Evolutionary conservation across 192 early-diverging fungal species (phyloP), one percentile per base, ranked within the genome.

Genomic region (Coemansia sp.): DNA sequence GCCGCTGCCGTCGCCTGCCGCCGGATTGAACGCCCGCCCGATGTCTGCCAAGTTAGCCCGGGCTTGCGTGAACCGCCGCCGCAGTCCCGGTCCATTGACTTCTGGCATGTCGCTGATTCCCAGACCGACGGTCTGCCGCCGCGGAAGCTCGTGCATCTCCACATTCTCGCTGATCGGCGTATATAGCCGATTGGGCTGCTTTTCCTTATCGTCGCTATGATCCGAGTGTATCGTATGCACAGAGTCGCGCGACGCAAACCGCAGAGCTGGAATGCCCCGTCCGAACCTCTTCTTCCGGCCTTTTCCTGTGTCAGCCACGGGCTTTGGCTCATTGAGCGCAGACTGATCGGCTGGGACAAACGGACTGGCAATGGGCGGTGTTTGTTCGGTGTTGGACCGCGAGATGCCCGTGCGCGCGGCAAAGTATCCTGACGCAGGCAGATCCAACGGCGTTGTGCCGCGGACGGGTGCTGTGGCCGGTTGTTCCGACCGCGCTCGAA

Each of bases 391-490:
- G 34, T 46, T 64, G 4, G 66, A 25, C 17, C 72, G 66, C 14
- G 52, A 17, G 2, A 74, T 22, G 53, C 17, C 48, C 36, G 15
- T 67, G 2, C 76, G 66, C 2, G 76, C 63, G 23, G 76, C 76
- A 73, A 79, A 79, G 61, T 79, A 79, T 20, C 76, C 76, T 4
- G 60, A 63, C 4, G 62, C 55, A 4, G 76, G 76, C 60, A 79
- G 60, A 44, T 69, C 71, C 40, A 70, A 14, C 28, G 37, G 50
- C 17, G 48, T 12, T 40, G 36, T 37, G 46, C 54, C 17, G 37
- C 49, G 40, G 4, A 67, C 64, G 0, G 76, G 76, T 15, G 76
- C 76, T 1, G 76, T 79, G 0, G 57, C 54, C 15, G 76, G 64
- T 23, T 72, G 63, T 20, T 59, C 52, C 15, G 51, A 40, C 10